Conservation (phyloP, 768 basidiomycete genomes). For the Vararia minispora region DNA sequence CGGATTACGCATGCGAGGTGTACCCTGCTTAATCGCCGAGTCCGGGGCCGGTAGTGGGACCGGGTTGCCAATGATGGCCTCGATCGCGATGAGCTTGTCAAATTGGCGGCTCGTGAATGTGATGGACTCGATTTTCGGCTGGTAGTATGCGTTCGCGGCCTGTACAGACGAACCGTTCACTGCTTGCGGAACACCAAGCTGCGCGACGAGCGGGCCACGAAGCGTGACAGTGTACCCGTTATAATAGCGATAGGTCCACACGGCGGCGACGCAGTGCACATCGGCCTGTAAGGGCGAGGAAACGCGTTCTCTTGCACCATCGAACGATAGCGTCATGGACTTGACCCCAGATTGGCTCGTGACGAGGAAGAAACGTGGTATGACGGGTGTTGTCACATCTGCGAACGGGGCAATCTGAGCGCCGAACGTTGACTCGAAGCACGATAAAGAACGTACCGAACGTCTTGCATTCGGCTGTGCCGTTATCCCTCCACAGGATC, state of each 20-base stretch:
- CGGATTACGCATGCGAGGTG: slow-evolving; percentile 10
- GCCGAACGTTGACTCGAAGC: not conserved
- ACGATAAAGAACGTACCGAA: slow-evolving; percentile 45
- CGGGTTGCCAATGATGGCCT: slow-evolving; percentile 43
- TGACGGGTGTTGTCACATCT: slow-evolving; percentile 75
- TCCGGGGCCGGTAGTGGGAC: no score
- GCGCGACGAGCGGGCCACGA: slow-evolving; percentile 62
- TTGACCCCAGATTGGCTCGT: slow-evolving; percentile 78
- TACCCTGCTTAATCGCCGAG: slow-evolving; percentile 21
- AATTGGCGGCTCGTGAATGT: slow-evolving; percentile 63
- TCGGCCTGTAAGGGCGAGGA: slow-evolving; percentile 34
- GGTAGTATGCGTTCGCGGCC: slow-evolving; percentile 12
- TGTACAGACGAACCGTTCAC: slow-evolving; percentile 7
- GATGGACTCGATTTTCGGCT: slow-evolving; percentile 62
- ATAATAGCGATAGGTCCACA: slow-evolving; percentile 75
- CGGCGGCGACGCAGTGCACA: slow-evolving; percentile 61
- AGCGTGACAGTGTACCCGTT: slow-evolving; percentile 75
- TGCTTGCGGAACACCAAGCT: slow-evolving; percentile 25
- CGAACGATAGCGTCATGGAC: slow-evolving; percentile 70
- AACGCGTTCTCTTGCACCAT: slow-evolving; percentile 62
- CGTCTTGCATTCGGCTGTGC: slow-evolving; percentile 67
- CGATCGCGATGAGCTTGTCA: slow-evolving; percentile 66
- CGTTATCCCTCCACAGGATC: slow-evolving; percentile 83
- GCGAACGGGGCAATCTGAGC: slow-evolving; percentile 7
- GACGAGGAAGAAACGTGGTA: slow-evolving; percentile 78